A percentile compares a stretch with the other conserved stretches of the same genome.
Evolutionary conservation across 176 grass and related monocot species (phyloP).

Genomic region (Secale cereale): DNA sequence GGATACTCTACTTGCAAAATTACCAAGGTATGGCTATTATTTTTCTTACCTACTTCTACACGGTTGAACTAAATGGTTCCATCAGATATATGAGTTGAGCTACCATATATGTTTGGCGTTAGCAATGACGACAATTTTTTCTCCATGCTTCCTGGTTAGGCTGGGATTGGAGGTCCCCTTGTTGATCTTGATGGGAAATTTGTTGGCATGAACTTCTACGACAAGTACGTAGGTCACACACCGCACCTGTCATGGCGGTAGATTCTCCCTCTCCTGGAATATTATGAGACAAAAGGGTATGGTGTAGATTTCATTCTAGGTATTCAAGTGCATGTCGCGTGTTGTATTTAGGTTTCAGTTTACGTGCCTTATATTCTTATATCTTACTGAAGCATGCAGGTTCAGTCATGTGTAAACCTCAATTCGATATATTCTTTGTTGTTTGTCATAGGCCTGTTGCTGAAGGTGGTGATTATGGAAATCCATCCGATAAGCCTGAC

Average conservation of each 20-base stretch:
- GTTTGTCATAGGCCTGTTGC: background rate
- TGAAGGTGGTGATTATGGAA: background rate
- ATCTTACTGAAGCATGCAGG: background rate
- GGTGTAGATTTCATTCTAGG: background rate
- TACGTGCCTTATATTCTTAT: background rate
- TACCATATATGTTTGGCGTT: background rate
- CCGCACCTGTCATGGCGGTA: background rate
- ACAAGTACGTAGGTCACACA: background rate
- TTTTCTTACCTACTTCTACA: background rate
- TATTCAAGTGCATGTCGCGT: background rate
- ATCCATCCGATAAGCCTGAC: background rate
- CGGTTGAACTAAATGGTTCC: background rate
- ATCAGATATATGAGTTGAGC: background rate
- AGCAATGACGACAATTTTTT: background rate
- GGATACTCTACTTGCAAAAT: background rate
- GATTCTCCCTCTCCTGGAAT: background rate
- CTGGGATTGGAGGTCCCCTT: constrained; percentile 27
- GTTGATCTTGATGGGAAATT: background rate
- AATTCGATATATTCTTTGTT: background rate
- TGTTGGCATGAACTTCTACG: constrained; percentile 24
- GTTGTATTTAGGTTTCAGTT: background rate
- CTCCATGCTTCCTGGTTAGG: background rate
- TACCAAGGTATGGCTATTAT: background rate
- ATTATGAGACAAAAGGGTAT: constrained; percentile 21
- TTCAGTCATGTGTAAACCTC: background rate